These are phyloP conservation scores for Trametes meyenii DNA, from an alignment of 768 basidiomycete species.

Conservation along the genomic window DNA sequence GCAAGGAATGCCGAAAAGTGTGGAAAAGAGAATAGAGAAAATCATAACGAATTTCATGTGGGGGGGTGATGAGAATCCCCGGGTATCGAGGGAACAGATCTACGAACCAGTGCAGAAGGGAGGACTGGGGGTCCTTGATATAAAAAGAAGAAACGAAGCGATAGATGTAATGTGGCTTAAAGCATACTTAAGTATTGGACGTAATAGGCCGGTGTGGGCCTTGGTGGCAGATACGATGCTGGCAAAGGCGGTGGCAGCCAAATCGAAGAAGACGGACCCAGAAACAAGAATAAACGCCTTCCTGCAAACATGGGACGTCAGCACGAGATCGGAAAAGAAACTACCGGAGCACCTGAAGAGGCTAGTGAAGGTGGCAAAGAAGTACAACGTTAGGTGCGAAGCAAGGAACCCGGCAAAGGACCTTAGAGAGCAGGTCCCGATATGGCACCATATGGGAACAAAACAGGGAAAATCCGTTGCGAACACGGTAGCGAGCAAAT, in stretches of 20 bases:
- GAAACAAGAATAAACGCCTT: background rate
- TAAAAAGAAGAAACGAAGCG: background rate
- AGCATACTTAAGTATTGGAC: conserved; percentile 1
- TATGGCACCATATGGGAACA: background rate
- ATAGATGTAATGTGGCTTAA: conserved; percentile 14
- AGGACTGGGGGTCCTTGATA: conserved; percentile 5
- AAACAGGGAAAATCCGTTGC: background rate
- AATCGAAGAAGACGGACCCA: background rate
- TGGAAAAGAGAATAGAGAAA: background rate
- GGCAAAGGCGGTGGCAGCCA: background rate
- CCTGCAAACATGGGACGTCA: background rate
- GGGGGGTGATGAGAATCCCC: background rate
- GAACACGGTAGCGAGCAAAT: background rate
- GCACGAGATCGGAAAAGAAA: background rate
- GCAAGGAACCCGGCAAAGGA: background rate
- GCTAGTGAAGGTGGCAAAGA: background rate
- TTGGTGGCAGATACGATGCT: conserved; percentile 9
- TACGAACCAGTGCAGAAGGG: background rate
- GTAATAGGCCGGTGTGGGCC: conserved; percentile 11
- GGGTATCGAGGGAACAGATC: background rate
- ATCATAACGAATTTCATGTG: conserved; percentile 7
- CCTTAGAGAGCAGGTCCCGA: background rate
- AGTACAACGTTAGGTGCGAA: background rate
- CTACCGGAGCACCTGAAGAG: background rate
- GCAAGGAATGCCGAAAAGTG: conserved; percentile 27